A percentile compares a stretch with the other conserved stretches of the same genome.
phyloP scores from a whole-genome alignment of 768 basidiomycete species.

The Boletus insuetus region DNA sequence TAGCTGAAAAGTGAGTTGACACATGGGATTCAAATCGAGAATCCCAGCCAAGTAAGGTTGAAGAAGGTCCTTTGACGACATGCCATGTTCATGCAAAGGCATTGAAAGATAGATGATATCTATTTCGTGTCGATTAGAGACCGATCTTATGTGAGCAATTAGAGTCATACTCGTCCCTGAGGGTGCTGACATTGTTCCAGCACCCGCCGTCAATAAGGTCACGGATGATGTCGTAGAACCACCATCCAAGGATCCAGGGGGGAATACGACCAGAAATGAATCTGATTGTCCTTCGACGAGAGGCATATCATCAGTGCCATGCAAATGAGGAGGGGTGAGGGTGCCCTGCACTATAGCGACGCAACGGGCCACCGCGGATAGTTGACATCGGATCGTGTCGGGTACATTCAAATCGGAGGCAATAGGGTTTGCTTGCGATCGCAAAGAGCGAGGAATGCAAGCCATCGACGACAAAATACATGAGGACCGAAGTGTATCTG shows the following conservation, averaged over 20 bases:
- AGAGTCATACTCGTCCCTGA: slow-evolving; percentile 52
- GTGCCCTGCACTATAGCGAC: slow-evolving; percentile 48
- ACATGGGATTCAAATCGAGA: slow-evolving; percentile 26
- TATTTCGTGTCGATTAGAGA: slow-evolving; percentile 25
- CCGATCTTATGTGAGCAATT: background rate
- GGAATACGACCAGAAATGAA: slow-evolving; percentile 70
- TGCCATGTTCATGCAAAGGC: slow-evolving; percentile 35
- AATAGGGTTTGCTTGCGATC: slow-evolving; percentile 18
- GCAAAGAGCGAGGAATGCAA: slow-evolving; percentile 33
- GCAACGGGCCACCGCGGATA: slow-evolving; percentile 40
- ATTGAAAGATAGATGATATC: slow-evolving; percentile 61
- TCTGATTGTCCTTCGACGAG: slow-evolving; percentile 39
- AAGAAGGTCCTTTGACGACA: slow-evolving; percentile 42
- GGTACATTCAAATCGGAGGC: background rate
- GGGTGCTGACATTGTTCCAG: slow-evolving; percentile 72
- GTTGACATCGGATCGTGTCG: background rate
- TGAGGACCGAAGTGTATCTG: slow-evolving; percentile 54
- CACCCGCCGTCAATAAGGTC: slow-evolving; percentile 66
- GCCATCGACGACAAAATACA: slow-evolving; percentile 51
- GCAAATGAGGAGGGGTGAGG: slow-evolving; percentile 25
- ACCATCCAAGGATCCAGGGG: slow-evolving; percentile 54
- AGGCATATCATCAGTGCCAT: slow-evolving; percentile 20
- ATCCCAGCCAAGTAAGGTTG: slow-evolving; percentile 53
- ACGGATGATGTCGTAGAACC: slow-evolving; percentile 51
- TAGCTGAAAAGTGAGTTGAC: slow-evolving; percentile 42